Evolutionary conservation across 2,329 filamentous ascomycete genomes (phyloP).

Genomic region (Trichophyton mentagrophytes): DNA sequence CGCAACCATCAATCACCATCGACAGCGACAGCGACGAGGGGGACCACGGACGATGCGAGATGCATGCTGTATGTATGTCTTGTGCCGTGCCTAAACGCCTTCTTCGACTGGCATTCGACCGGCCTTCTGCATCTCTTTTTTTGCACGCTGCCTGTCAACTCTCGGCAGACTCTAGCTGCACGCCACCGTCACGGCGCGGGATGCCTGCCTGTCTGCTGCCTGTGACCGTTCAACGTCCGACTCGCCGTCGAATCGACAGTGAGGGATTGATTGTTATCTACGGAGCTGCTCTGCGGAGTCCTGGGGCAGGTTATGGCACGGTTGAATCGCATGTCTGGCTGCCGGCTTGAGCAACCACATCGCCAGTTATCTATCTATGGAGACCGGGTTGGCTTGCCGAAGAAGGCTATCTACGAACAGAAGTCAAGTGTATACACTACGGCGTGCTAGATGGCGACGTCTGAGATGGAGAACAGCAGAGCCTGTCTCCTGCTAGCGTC

Average conservation of each 20-base stretch:
- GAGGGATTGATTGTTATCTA: too few relatives aligned
- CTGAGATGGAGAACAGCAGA: neutral
- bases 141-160: neutral
- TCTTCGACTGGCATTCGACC: neutral
- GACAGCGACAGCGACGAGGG: too few relatives aligned
- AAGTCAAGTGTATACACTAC: neutral
- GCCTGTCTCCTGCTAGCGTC: neutral
- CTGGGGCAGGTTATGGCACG: too few relatives aligned
- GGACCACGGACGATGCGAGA: too few relatives aligned
- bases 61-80: neutral
- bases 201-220: neutral
- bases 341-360: too few relatives aligned
- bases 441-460: neutral
- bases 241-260: too few relatives aligned
- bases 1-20: neutral
- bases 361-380: neutral
- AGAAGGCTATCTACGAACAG: neutral
- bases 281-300: too few relatives aligned
- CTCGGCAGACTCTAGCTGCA: neutral
- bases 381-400: neutral
- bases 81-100: constrained; percentile 3
- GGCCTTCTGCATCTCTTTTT: neutral
- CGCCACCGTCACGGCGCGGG: neutral
- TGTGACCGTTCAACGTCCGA: neutral
- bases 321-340: too few relatives aligned